Conservation (phyloP, 345 rosid species). For the Noccaea bulbosa region DNA sequence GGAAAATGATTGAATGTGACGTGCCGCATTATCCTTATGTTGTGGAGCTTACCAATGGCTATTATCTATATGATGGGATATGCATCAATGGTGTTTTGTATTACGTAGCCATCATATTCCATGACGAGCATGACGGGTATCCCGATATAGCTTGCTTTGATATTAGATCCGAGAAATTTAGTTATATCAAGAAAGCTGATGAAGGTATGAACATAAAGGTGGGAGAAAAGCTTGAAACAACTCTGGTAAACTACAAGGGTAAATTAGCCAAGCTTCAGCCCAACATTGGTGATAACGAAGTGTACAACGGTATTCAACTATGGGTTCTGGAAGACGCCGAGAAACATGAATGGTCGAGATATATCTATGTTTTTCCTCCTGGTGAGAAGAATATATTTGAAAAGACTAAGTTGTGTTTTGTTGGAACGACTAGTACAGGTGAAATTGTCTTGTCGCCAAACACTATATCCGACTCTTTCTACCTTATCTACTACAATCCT, state of each 20-base stretch:
- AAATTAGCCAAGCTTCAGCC: conserved; percentile 23
- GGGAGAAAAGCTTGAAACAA: neutral
- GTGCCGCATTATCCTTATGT: neutral
- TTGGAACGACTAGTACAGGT: neutral
- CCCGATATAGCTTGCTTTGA: conserved; percentile 21
- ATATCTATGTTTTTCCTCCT: neutral
- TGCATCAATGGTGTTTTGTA: conserved; percentile 33
- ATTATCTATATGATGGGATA: neutral
- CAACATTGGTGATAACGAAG: neutral
- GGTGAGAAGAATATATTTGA: neutral
- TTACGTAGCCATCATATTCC: neutral
- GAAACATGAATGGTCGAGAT: conserved; percentile 21
- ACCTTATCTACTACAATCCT: neutral
- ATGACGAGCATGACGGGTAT: neutral
- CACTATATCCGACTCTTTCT: neutral
- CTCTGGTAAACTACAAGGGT: conserved; percentile 22
- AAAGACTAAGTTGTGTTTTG: neutral
- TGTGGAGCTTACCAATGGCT: neutral
- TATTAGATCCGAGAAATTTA: neutral
- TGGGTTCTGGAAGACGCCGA: conserved; percentile 13
- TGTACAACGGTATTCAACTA: neutral
- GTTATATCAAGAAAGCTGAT: neutral
- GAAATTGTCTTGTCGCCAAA: conserved; percentile 24
- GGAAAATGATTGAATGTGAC: conserved; percentile 16
- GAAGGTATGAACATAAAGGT: neutral